phyloP scores from a whole-genome alignment of 176 grass and related monocot genomes.

The Eragrostis curvula region DNA sequence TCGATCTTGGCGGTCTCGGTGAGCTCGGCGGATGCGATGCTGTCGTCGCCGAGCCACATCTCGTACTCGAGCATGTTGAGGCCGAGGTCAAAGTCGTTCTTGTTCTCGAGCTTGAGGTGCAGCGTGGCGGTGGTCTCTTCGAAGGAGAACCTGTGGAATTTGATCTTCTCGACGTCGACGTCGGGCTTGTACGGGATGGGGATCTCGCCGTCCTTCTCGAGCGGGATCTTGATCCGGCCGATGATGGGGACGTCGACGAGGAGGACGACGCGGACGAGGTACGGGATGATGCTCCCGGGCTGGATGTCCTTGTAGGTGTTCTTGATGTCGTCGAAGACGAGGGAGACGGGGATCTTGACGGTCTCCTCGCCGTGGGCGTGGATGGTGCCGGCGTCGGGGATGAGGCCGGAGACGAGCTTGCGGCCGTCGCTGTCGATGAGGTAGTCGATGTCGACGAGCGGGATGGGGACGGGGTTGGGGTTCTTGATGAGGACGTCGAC shows the following conservation, averaged over 20 bases:
- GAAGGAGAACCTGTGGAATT: constrained; percentile 87
- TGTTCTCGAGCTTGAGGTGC: constrained; percentile 94
- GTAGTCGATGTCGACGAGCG: constrained; percentile 96
- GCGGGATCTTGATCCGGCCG: constrained; percentile 78
- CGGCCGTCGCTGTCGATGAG: constrained; percentile 92
- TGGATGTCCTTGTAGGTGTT: constrained; percentile 86
- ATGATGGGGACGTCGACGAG: constrained; percentile 89
- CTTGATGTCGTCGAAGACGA: constrained; percentile 85
- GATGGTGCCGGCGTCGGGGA: constrained; percentile 94
- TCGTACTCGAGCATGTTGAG: constrained; percentile 86
- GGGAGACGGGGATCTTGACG: constrained; percentile 83
- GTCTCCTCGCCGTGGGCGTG: constrained; percentile 87
- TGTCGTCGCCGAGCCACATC: constrained; percentile 88
- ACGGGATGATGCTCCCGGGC: constrained; percentile 93
- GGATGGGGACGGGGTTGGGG: constrained; percentile 94
- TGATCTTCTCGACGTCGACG: constrained; percentile 91
- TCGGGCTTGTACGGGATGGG: constrained; percentile 94
- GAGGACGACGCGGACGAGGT: constrained; percentile 74
- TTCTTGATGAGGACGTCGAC: constrained; percentile 92
- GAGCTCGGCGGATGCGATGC: constrained; percentile 75
- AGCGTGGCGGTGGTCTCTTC: constrained; percentile 89
- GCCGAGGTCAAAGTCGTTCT: constrained; percentile 87
- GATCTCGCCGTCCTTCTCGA: constrained; percentile 88
- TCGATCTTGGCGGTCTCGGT: constrained; percentile 60
- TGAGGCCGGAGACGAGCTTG: constrained; percentile 88